These are phyloP conservation scores for Ailanthus altissimus DNA, from an alignment of 345 rosid genomes.

Conservation along the genomic window DNA sequence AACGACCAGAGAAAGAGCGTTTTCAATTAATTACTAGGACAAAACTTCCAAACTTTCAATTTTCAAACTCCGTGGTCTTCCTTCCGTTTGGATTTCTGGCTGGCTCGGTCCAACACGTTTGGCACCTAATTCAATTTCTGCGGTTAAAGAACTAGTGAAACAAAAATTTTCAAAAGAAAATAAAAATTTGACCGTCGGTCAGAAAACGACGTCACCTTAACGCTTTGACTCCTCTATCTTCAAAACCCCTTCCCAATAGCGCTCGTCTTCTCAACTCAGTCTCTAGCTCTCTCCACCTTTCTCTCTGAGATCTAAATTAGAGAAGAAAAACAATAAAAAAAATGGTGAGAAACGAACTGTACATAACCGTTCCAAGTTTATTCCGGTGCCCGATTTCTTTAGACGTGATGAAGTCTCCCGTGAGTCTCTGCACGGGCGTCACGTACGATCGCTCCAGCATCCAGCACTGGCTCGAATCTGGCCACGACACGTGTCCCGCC, in stretches of 20 bases:
- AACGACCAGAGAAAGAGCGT: slow-evolving; percentile 3
- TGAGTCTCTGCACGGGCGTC: slow-evolving; percentile 58
- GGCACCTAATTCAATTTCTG: background rate
- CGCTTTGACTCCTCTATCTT: slow-evolving; percentile 25
- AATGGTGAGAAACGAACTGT: slow-evolving; percentile 44
- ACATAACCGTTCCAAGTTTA: slow-evolving; percentile 45
- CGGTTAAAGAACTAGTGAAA: background rate
- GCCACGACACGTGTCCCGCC: slow-evolving; percentile 59
- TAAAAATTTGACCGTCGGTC: background rate
- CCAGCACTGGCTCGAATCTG: slow-evolving; percentile 55
- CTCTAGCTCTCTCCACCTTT: too few relatives aligned
- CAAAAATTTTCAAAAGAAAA: background rate
- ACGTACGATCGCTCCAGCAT: slow-evolving; percentile 62
- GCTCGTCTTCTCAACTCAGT: too few relatives aligned
- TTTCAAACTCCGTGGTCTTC: background rate
- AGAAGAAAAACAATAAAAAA: background rate
- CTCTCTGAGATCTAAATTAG: background rate
- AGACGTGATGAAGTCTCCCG: slow-evolving; percentile 62
- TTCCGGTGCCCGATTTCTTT: slow-evolving; percentile 58
- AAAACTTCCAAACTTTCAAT: background rate
- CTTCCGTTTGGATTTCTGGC: background rate
- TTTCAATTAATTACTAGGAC: background rate
- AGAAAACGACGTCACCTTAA: slow-evolving; percentile 25
- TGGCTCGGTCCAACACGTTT: background rate
- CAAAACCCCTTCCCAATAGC: slow-evolving; percentile 15